A percentile compares a stretch with the other conserved stretches of the same genome.
These are phyloP conservation scores for Cryptosporidium baileyi DNA, from an alignment of 169 alveolate genomes.

Conservation along the genomic window DNA sequence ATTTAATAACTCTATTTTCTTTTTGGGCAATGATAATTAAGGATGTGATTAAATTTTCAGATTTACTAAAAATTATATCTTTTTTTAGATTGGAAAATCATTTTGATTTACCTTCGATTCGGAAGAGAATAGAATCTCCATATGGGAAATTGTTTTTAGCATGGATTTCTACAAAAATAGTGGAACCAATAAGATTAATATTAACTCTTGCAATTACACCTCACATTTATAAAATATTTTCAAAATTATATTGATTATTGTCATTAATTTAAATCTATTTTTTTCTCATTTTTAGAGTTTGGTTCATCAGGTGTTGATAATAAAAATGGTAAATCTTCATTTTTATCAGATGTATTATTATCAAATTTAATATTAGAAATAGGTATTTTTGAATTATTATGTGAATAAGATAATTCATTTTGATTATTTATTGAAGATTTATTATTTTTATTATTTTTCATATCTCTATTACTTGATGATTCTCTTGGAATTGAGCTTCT, in stretches of 20 bases:
- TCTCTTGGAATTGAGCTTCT: slow-evolving; percentile 63
- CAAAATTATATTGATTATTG: background rate
- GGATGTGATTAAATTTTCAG: background rate
- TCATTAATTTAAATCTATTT: background rate
- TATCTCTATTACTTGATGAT: background rate
- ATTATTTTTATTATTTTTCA: background rate
- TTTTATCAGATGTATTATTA: background rate
- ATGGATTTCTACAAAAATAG: slow-evolving; percentile 47
- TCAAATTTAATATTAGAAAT: background rate
- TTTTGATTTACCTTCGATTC: background rate
- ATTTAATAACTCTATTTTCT: background rate
- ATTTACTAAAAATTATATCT: too few relatives aligned
- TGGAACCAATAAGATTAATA: slow-evolving; percentile 53
- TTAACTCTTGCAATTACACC: slow-evolving; percentile 39
- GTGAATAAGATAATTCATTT: background rate
- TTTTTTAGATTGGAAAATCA: too few relatives aligned
- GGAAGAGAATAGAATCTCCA: background rate
- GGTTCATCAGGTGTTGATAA: slow-evolving; percentile 40
- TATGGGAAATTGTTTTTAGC: slow-evolving; percentile 31
- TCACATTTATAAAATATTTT: background rate
- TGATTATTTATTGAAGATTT: background rate
- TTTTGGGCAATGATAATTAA: background rate
- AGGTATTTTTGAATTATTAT: background rate
- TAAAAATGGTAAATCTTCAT: slow-evolving; percentile 47
- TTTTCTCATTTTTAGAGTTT: background rate